Evolutionary conservation across 495 filamentous ascomycete species (phyloP), one percentile per base, ranked within the genome.

Genomic region (Chaetomium fimeti): DNA sequence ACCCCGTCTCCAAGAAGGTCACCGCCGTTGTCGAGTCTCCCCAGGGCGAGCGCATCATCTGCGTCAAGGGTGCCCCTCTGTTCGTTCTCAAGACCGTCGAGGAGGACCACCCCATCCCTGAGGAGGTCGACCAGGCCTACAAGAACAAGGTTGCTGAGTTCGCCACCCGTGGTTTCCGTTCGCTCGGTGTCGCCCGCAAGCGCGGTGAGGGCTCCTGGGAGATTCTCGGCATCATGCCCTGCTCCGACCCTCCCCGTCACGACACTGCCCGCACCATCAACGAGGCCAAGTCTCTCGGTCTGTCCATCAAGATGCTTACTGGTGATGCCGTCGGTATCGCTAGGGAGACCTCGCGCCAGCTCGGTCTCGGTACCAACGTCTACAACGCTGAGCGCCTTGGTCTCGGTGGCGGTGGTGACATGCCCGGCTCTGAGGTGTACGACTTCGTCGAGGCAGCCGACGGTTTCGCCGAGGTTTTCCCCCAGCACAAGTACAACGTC

Each of bases 401-500:
- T 81, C 81, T 84, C 49, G 88, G 88, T 76, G 92, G 91, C 66
- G 91, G 89, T 69, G 92, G 91, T 77, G 88, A 91, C 72, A 93
- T 95, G 90, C 87, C 91, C 71, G 91, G 91, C 71, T 95, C 92
- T 70, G 88, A 94, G 76, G 86, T 96, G 57, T 92, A 93, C 76
- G 91, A 96, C 78, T 94, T 95, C 81, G 92, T 95, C 66, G 92
- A 96, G 82, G 90, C 86, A 79, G 92, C 92, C 54, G 92, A 97
- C 84, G 92, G 92, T 76, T 96, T 96, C 77, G 89, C 89, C 70
- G 93, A 97, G 77, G 93, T 97, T 48, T 97, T 96, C 83, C 93
- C 93, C 62, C 91, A 97, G 78, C 93, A 97, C 82, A 97, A 97
- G 83, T 96, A 93, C 79, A 92, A 96, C 69, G 93, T 97, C 72